Base-by-base conservation (phyloP, 805 yeast genomes). In the Grigorovia humatica region DNA sequence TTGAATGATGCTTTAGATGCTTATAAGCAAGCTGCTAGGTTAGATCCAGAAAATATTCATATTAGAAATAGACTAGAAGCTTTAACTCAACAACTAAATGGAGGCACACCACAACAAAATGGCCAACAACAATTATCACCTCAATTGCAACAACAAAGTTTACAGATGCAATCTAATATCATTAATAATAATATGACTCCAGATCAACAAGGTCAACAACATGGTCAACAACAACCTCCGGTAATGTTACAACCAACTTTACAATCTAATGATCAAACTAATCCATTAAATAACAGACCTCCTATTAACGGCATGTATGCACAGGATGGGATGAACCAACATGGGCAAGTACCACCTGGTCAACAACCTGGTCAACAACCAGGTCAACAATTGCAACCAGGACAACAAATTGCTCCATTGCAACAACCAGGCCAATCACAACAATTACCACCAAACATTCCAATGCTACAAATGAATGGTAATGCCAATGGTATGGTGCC, bases 1-100 rank as follows among this genome's bases (percentile, higher is more conserved):
- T 78, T 89, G 54, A 79, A 83, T 54, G 99, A 93, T 67, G 99
- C 99, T 1, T 73, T 93, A 57, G 98, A 93, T 70, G 99, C 99
- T 2, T 93, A 93, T 66, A 87, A 87, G 62, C 93, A 95, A 57
- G 99, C 99, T 4, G 96, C 95, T 40, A 81, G 95, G 49, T 79
- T 93, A 59, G 98, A 93, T 65, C 97, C 98, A 44, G 85, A 81
- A 56, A 91, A 93, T 66, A 88, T 93, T 48, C 97, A 90, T 68
- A 93, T 93, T 63, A 89, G 88, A 72, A 90, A 91, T 47, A 80
- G 99, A 59, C 77, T 93, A 59, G 93, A 89, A 57, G 95, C 89
- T 60, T 75, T 93, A 63, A 80, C 82, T 51, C 80, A 81, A 63
- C 70, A 68, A 46, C 54, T 66, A 46, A 72, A 70, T 48, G 73